Conservation (phyloP, 441 rosid genomes). For the Bocquillonia castaneifolia region DNA sequence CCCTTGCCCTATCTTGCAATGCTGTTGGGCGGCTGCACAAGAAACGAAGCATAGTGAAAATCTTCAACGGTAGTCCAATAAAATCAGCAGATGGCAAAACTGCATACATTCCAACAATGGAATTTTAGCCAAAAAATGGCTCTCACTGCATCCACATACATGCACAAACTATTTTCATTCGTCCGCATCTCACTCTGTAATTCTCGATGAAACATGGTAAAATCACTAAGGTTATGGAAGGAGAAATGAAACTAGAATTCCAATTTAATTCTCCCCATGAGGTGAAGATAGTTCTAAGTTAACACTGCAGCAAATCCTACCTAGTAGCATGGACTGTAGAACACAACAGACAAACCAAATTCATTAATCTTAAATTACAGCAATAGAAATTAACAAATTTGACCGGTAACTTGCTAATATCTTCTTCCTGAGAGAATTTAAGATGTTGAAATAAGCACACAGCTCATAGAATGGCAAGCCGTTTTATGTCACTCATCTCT, state of each 20-base stretch:
- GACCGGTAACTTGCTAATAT: not conserved
- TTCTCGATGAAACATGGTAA: too few species aligned
- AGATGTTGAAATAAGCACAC: not conserved
- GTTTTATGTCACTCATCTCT: not conserved
- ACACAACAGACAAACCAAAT: not conserved
- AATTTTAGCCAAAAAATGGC: not conserved
- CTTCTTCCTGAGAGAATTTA: not conserved
- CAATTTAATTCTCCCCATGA: not conserved
- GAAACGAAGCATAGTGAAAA: constrained; percentile 8
- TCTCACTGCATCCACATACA: not conserved
- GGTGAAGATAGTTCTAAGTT: not conserved
- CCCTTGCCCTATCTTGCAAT: constrained; percentile 81
- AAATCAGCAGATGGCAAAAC: not conserved
- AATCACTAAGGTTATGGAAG: too few species aligned
- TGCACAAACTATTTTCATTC: too few species aligned
- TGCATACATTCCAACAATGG: not conserved
- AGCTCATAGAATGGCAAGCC: not conserved
- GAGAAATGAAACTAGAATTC: not conserved
- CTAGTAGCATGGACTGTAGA: too few species aligned
- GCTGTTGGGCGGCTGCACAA: constrained; percentile 84
- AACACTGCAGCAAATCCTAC: not conserved
- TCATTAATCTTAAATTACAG: not conserved
- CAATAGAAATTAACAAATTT: not conserved
- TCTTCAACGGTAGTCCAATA: not conserved
- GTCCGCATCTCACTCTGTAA: too few species aligned